Percentiles rank a stretch among this genome's conserved stretches.
Conservation (phyloP, 345 rosid genomes). For the Arabis hirsuta region DNA sequence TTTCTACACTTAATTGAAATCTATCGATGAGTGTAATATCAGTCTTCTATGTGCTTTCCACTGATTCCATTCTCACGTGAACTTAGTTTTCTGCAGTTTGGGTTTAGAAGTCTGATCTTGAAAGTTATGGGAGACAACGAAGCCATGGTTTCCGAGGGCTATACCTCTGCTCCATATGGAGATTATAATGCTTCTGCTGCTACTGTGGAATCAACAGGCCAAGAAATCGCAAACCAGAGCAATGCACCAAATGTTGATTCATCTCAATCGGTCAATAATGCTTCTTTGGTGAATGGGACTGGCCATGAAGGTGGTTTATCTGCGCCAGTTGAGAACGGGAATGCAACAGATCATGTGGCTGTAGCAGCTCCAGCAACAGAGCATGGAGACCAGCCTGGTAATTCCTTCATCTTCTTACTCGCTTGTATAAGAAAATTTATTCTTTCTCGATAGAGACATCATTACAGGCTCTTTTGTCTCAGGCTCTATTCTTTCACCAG, state of each 20-base stretch:
- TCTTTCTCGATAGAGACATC: background rate
- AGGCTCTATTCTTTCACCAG: conserved; percentile 65
- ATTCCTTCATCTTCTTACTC: conserved; percentile 18
- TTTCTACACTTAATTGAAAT: background rate
- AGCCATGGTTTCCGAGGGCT: conserved; percentile 54
- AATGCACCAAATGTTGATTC: conserved; percentile 42
- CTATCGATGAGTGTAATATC: background rate
- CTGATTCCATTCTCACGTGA: conserved; percentile 20
- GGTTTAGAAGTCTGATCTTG: conserved; percentile 12
- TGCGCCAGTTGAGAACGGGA: conserved; percentile 63
- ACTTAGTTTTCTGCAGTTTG: conserved; percentile 42
- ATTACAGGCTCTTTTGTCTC: conserved; percentile 1
- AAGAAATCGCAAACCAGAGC: conserved; percentile 41
- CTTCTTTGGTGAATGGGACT: conserved; percentile 64
- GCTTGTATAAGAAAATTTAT: background rate
- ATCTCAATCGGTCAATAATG: conserved; percentile 43
- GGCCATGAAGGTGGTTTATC: conserved; percentile 44
- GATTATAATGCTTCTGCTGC: conserved; percentile 43
- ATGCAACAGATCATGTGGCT: conserved; percentile 46
- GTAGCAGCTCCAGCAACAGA: conserved; percentile 51
- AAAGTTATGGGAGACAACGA: conserved; percentile 73
- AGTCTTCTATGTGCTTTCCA: conserved; percentile 8
- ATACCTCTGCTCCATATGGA: conserved; percentile 48
- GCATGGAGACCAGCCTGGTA: conserved; percentile 67
- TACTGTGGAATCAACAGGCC: conserved; percentile 39